Base-by-base conservation (phyloP, 1,139 yeast species). In the Blastobotrys persicus region DNA sequence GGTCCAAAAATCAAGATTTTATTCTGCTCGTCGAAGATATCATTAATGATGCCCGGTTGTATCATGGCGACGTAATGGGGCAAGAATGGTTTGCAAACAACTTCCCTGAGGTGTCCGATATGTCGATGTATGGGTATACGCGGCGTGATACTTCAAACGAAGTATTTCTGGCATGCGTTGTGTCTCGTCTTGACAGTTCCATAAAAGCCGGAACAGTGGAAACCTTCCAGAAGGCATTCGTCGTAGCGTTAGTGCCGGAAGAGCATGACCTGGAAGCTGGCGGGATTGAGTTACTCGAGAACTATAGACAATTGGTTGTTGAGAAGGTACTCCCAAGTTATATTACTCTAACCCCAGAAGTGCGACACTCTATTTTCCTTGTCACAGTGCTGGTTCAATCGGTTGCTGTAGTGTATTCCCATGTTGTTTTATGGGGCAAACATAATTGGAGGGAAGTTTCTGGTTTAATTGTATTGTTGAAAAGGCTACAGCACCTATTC, bases 11-110 rank as follows among this genome's bases (percentile, higher is more conserved):
- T 26, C 19, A 40, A 9, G 43, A 40, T 11, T 40, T 26, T 26
- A 9, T 28, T 40, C 18, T 43, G 12, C 17, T 42, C 4, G 31
- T 42, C 17, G 37, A 43, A 17, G 46, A 43, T 33, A 19, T 43
- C 16, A 19, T 43, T 18, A 20, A 26, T 13, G 23, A 20, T 13
- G 28, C 38, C 32, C 20, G 28, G 4, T 20, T 20, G 33, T 19
- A 20, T 19, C 46, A 33, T 13, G 11, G 14, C 9, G 46, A 34
- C 12, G 12, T 18, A 4, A 28, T 43, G 39, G 46, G 38, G 16
- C 28, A 20, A 18, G 32, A 33, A 6, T 34, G 39, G 46, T 20
- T 43, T 20, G 33, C 23, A 2, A 20, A 33, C n/a, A 17, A 28
- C 19, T 33, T 34, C 32, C 35, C 41, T 3, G 46, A 33, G 13